Evolutionary conservation across 306 rosid genomes (phyloP).

Genomic region (Cucurbita argyrosperma): DNA sequence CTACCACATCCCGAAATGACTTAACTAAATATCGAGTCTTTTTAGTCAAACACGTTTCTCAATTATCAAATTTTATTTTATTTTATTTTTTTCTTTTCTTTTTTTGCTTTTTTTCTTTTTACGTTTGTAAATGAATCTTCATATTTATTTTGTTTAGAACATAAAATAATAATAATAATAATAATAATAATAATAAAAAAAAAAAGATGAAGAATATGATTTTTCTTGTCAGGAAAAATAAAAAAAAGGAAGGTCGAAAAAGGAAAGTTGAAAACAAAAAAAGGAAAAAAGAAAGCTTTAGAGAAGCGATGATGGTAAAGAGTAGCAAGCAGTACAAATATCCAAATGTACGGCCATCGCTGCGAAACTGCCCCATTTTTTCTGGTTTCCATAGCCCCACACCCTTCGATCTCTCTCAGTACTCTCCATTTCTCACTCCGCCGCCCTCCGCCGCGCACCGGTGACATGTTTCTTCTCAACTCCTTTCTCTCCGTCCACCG

Average conservation of each 20-base stretch:
- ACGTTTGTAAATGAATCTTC: no score
- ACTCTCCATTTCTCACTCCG: background rate
- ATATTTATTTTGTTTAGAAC: no score
- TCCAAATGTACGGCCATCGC: constrained; percentile 8
- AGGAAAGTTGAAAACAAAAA: background rate
- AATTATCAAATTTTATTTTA: no score
- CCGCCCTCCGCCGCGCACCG: background rate
- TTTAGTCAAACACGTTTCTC: no score
- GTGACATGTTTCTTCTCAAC: background rate
- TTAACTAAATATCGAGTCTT: no score
- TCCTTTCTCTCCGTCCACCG: background rate
- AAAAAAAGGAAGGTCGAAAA: background rate
- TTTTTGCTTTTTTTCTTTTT: no score
- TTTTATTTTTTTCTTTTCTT: no score
- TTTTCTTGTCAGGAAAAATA: background rate
- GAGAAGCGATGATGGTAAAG: constrained; percentile 3
- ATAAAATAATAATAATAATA: no score
- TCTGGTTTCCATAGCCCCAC: constrained; percentile 4
- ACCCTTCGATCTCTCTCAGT: background rate
- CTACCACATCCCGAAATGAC: no score
- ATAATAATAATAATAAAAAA: no score
- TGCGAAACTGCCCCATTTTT: constrained; percentile 3
- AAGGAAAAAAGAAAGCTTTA: background rate
- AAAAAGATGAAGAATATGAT: background rate
- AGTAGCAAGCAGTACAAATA: background rate